Base-by-base conservation (phyloP, 768 basidiomycete genomes). In the Leccinellum luteum region DNA sequence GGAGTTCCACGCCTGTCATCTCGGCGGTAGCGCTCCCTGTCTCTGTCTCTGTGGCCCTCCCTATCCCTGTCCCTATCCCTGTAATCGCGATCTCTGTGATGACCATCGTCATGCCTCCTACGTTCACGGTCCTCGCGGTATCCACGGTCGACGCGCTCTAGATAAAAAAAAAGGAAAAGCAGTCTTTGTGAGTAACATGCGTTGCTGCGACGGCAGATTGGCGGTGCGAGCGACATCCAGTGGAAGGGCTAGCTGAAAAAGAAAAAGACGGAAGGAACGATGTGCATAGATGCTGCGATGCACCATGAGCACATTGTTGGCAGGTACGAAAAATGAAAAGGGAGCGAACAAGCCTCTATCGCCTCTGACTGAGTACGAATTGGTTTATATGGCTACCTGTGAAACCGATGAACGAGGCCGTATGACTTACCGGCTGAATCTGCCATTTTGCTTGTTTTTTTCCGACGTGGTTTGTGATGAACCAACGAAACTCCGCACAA, bases 101-200 rank as follows among this genome's bases (percentile, higher is more conserved):
- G 78, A 56, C 78, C 79, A 30, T 83, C 74, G 54, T 82, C 85
- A 60, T 86, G 85, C 62, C 86, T 81, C 60, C 87, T 80, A 49
- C 85, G 81, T 52, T 86, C 79, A 62, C 88, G 83, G 70, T 89
- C 84, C 60, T 76, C 75, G 53, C 85, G 81, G 65, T 84, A 86
- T 64, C 82, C 83, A 62, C 86, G 86, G 67, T 69, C 68, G 48
- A 47, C 19, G 21, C 68, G 67, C 55, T 85, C 82, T 74, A 76
- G 66, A 73, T 69, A 77, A 70, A 82, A 84, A 55, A 55, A 50
- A 74, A 73, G 73, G 78, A 78, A 47, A 75, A 74, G 70, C 62
- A 72, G 64, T 66, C 68, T 74, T 68, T 71, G 81, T 85, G 74
- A 86, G 83, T 80, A 78, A 80, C 66, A 67, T 75, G 63, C 52